These are phyloP conservation scores for Saksenaea vasiformis DNA, from an alignment of 371 early-diverging fungal species.

Conservation along the genomic window DNA sequence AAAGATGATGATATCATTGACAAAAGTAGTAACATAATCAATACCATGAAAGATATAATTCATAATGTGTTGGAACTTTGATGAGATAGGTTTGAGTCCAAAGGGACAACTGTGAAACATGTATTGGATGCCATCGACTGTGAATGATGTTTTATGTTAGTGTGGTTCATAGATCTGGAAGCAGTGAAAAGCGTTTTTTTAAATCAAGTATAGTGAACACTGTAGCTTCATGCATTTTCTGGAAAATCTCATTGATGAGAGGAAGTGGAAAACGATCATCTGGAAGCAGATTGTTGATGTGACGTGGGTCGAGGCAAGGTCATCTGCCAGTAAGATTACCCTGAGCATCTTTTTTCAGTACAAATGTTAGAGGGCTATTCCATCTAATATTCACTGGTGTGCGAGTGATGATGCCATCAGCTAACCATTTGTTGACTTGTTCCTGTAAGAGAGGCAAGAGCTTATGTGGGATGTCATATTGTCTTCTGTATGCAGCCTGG, in stretches of 20 bases:
- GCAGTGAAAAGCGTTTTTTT: constrained; percentile 26
- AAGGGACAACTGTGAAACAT: constrained; percentile 24
- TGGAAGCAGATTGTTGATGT: constrained; percentile 16
- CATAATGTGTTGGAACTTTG: constrained; percentile 24
- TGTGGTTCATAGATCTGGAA: constrained; percentile 25
- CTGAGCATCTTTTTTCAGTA: constrained; percentile 23
- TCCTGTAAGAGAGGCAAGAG: not conserved
- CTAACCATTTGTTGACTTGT: constrained; percentile 8
- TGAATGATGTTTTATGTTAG: constrained; percentile 18
- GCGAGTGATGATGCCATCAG: not conserved
- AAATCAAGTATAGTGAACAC: constrained; percentile 28
- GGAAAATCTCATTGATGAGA: constrained; percentile 21
- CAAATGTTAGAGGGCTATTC: constrained; percentile 10
- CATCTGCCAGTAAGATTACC: constrained; percentile 8
- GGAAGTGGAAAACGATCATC: constrained; percentile 28
- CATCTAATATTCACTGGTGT: constrained; percentile 7
- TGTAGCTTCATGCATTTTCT: constrained; percentile 8
- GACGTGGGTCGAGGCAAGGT: constrained; percentile 25
- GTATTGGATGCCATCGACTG: constrained; percentile 20
- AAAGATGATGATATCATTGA: constrained; percentile 15
- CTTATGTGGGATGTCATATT: constrained; percentile 14
- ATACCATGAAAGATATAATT: not conserved
- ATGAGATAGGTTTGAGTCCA: constrained; percentile 26
- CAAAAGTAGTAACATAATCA: not conserved
- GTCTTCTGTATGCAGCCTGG: not conserved